Conservation (phyloP, 768 basidiomycete species). For the Lentinula sp. region DNA sequence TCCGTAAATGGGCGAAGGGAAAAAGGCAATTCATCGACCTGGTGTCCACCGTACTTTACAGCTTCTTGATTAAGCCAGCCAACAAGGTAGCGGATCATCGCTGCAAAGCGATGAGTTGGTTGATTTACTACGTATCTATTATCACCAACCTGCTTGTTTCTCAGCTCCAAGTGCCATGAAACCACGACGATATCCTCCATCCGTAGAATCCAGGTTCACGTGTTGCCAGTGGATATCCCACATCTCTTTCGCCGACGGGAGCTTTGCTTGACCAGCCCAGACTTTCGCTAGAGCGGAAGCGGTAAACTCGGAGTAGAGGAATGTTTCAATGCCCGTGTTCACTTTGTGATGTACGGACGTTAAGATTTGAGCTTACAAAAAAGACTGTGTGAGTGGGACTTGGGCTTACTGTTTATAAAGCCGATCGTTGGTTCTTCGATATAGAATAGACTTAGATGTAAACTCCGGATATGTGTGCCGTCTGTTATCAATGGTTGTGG, state of each 20-base stretch:
- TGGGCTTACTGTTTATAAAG: slow-evolving; percentile 26
- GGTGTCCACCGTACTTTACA: slow-evolving; percentile 29
- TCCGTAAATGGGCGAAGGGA: background rate
- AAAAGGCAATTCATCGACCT: slow-evolving; percentile 13
- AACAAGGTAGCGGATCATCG: slow-evolving; percentile 24
- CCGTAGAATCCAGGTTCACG: slow-evolving; percentile 17
- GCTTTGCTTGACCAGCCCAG: slow-evolving; percentile 27
- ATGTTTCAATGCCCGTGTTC: slow-evolving; percentile 34
- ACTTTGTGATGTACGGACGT: slow-evolving; percentile 14
- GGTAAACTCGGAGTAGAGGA: slow-evolving; percentile 29
- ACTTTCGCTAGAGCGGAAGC: slow-evolving; percentile 30
- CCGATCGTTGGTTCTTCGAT: slow-evolving; percentile 39
- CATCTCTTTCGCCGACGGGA: slow-evolving; percentile 22
- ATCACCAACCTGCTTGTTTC: slow-evolving; percentile 18
- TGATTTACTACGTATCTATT: too few species aligned
- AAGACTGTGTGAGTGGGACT: background rate
- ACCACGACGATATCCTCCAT: slow-evolving; percentile 26
- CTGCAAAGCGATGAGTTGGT: slow-evolving; percentile 9
- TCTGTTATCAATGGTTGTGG: slow-evolving; percentile 31
- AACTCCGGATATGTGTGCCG: slow-evolving; percentile 31
- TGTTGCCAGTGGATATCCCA: slow-evolving; percentile 26
- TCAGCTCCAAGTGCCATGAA: slow-evolving; percentile 27
- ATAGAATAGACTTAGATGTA: slow-evolving; percentile 34
- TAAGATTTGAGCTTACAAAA: too few species aligned
- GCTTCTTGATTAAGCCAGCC: slow-evolving; percentile 36